Base-by-base conservation (phyloP, 164 flowering plant genomes). In the Tetrastigma voinierianum region DNA sequence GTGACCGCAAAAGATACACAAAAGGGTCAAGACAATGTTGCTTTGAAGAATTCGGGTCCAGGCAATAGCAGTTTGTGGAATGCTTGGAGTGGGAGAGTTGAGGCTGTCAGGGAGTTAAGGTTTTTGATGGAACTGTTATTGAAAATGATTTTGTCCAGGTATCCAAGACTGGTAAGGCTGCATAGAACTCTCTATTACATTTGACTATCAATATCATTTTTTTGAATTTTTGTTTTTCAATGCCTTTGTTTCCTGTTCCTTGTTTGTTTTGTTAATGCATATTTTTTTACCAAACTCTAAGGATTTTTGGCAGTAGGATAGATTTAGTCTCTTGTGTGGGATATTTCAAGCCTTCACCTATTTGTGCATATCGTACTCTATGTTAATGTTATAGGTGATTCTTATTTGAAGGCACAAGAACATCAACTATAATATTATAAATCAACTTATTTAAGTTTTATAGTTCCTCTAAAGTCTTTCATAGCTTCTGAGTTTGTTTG, bases 81-180 rank as follows among this genome's bases (percentile, higher is more conserved):
- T 70, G 68, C 79, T 60, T 96, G 99, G 99, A 83, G 82, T 68
- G 70, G 78, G 57, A 91, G 96, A 74, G 99, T 96, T 69, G 99
- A 95, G 74, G 82, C 83, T 72, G 85, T 76, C 46, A 81, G 93
- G 74, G 71, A 70, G n/a, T 51, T 96, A 54, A 84, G 98, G 67
- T 96, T 96, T 82, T 83, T 90, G 90, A 87, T 70, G 99, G 98
- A 19, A 54, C 66, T 78, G 82, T 85, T 68, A 43, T 86, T 60
- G 75, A 61, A 62, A 67, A 60, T 68, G 84, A 72, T 72, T 61
- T 63, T 70, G 57, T 25, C 51, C 54, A 71, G 23, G 60, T 55
- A 25, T 55, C 74, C 25, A 51, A 51, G 23, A 57, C 32, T 57
- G 81, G 90, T 88, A 74, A 59, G 78, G 55, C 23, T 6, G 47